phyloP scores from a whole-genome alignment of 2,329 filamentous ascomycete species.

The Ceratocystiopsis sp. region DNA sequence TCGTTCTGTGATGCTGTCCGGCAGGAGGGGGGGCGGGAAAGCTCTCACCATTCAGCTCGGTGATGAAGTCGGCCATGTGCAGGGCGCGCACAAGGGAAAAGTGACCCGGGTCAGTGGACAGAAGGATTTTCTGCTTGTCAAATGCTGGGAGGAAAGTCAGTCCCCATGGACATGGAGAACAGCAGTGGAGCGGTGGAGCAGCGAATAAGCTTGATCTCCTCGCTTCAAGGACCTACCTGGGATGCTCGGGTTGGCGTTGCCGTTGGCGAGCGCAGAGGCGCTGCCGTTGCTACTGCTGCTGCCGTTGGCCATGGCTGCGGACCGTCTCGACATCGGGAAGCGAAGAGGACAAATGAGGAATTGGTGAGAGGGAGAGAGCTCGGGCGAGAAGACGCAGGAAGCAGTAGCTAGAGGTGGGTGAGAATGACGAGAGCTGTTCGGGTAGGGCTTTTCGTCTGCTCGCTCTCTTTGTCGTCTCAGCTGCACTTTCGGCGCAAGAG shows the following conservation, averaged over 20 bases:
- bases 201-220: neutral
- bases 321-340: constrained; percentile 9
- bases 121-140: constrained; percentile 61
- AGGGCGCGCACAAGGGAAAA: constrained; percentile 53
- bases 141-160: constrained; percentile 12
- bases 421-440: neutral
- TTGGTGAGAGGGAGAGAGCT: neutral
- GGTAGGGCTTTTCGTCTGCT: too few species aligned
- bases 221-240: neutral
- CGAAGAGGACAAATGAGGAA: neutral
- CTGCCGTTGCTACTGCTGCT: neutral
- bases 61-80: constrained; percentile 71
- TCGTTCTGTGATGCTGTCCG: too few species aligned
- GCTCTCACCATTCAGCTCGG: constrained; percentile 52
- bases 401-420: neutral
- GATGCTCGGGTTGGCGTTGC: constrained; percentile 1
- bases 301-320: constrained; percentile 8
- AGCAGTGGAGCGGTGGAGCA: neutral
- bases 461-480: too few species aligned
- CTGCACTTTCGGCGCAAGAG: too few species aligned
- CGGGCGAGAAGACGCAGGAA: neutral
- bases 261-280: neutral
- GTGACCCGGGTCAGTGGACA: constrained; percentile 54
- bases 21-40: neutral
- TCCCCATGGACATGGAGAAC: too few species aligned